These are phyloP conservation scores for Aureobasidium sp. DNA, from an alignment of 2,329 filamentous ascomycete species.

Conservation along the genomic window DNA sequence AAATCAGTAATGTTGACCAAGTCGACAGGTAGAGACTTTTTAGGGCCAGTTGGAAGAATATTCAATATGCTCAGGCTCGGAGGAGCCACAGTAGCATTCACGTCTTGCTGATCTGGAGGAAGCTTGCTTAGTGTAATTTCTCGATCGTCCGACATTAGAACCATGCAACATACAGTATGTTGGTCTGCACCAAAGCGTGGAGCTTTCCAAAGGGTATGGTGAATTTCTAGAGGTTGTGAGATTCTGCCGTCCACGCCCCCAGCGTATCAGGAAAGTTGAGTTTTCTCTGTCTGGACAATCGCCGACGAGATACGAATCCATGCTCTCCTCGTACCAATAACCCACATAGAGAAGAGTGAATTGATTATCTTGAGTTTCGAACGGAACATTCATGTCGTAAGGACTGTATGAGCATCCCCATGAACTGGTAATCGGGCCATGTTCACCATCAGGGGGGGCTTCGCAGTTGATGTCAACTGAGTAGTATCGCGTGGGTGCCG, in stretches of 20 bases:
- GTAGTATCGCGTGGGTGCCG: constrained; percentile 22
- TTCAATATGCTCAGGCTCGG: constrained; percentile 18
- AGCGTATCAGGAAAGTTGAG: constrained; percentile 10
- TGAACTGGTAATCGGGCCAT: not conserved
- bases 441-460: not conserved
- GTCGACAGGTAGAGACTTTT: constrained; percentile 16
- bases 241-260: not conserved
- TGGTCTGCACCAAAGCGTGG: constrained; percentile 35
- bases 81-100: constrained; percentile 31
- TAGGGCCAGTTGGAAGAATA: constrained; percentile 16
- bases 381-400: too few relatives aligned
- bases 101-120: constrained; percentile 29
- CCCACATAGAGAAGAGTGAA: not conserved
- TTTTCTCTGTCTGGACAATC: not conserved
- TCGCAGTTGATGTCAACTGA: constrained; percentile 21
- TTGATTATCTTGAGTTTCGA: not conserved
- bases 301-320: not conserved
- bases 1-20: constrained; percentile 32
- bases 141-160: too few relatives aligned
- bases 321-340: constrained; percentile 6
- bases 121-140: not conserved
- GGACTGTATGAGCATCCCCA: not conserved
- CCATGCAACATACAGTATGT: constrained; percentile 27
- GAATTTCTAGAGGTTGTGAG: not conserved
- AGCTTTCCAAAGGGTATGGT: constrained; percentile 15